phyloP scores from a whole-genome alignment of 805 yeast species.

The Hanseniaspora meyeri region DNA sequence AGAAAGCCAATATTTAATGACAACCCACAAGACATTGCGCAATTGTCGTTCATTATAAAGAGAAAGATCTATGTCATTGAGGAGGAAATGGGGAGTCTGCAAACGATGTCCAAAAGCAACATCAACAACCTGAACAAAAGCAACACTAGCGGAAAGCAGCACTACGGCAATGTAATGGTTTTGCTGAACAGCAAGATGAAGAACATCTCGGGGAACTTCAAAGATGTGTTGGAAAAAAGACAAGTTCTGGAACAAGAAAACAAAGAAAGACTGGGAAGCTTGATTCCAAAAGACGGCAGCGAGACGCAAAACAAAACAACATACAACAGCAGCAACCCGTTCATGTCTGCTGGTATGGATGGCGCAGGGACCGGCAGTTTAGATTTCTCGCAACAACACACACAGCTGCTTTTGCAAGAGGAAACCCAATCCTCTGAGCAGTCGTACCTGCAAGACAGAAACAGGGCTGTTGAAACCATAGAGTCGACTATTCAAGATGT shows the following conservation, averaged over 20 bases:
- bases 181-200: slow-evolving; percentile 79
- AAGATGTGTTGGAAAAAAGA: slow-evolving; percentile 75
- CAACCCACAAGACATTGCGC: slow-evolving; percentile 85
- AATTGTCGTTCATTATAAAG: slow-evolving; percentile 66
- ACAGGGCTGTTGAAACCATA: slow-evolving; percentile 85
- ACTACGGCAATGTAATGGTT: slow-evolving; percentile 76
- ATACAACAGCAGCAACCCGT: slow-evolving; percentile 31
- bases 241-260: slow-evolving; percentile 72
- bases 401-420: slow-evolving; percentile 70
- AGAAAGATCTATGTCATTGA: slow-evolving; percentile 39
- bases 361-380: neutral
- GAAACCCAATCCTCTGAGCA: slow-evolving; percentile 39
- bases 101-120: slow-evolving; percentile 29
- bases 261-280: slow-evolving; percentile 72
- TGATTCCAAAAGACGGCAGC: slow-evolving; percentile 32
- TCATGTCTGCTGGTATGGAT: slow-evolving; percentile 27
- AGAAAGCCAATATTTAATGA: slow-evolving; percentile 87
- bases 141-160: slow-evolving; percentile 52
- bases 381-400: slow-evolving; percentile 64
- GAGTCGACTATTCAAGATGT: slow-evolving; percentile 96
- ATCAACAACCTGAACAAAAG: slow-evolving; percentile 27
- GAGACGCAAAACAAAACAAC: slow-evolving; percentile 13
- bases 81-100: slow-evolving; percentile 70
- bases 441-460: slow-evolving; percentile 69
- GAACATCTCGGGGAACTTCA: slow-evolving; percentile 84